A percentile compares a stretch with the other conserved stretches of the same genome.
These are phyloP conservation scores for Claviceps pazoutovae DNA, from an alignment of 2,329 filamentous ascomycete genomes.

Conservation along the genomic window DNA sequence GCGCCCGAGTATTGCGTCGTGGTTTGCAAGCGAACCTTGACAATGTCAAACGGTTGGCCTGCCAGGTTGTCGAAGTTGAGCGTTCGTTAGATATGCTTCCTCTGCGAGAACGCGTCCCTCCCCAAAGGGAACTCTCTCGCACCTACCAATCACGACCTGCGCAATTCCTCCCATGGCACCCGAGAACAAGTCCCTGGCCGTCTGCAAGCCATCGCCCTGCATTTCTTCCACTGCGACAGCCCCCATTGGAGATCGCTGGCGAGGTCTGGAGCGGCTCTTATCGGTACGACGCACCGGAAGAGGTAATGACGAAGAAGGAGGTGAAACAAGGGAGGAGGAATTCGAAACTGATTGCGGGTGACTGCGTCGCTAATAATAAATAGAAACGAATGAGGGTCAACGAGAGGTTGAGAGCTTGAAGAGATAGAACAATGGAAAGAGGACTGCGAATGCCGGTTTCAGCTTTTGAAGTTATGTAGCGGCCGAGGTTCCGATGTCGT, in stretches of 20 bases:
- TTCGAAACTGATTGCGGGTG: not conserved
- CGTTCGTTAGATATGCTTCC: not conserved
- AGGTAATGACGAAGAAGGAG: not conserved
- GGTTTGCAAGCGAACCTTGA: conserved; percentile 95
- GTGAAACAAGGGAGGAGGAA: not conserved
- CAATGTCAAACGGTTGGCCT: conserved; percentile 73
- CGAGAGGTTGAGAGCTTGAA: not conserved
- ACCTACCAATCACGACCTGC: conserved; percentile 75
- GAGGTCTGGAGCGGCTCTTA: not conserved
- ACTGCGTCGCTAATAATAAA: not conserved
- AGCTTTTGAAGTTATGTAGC: not conserved
- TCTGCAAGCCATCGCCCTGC: conserved; percentile 32
- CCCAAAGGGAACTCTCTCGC: conserved; percentile 5
- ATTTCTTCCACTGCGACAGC: conserved; percentile 3
- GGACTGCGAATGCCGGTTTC: too few species aligned
- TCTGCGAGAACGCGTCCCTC: not conserved
- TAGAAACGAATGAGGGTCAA: too few species aligned
- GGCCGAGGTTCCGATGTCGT: not conserved
- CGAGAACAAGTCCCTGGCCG: conserved; percentile 78
- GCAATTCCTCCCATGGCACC: conserved; percentile 86
- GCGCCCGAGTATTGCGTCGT: conserved; percentile 69
- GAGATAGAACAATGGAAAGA: too few species aligned
- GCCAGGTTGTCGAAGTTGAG: not conserved
- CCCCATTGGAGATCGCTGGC: not conserved
- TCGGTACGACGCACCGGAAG: not conserved